phyloP scores from a whole-genome alignment of 805 yeast genomes.

The Ogataea zsoltii region DNA sequence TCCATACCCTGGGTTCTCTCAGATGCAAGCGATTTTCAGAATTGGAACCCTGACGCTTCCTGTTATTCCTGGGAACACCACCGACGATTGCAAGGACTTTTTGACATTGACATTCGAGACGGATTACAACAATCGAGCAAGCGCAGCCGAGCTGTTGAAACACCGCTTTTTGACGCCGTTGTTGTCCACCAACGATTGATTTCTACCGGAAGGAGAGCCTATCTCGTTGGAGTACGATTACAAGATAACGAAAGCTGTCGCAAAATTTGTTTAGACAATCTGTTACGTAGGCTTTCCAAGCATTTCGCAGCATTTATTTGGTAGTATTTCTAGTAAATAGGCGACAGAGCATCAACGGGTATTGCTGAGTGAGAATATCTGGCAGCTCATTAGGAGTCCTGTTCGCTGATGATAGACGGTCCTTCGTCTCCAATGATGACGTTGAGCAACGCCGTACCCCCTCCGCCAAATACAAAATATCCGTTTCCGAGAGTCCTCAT shows the following conservation, averaged over 20 bases:
- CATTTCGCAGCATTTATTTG: no score
- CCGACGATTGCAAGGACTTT: slow-evolving; percentile 68
- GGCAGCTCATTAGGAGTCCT: no score
- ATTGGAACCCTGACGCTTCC: slow-evolving; percentile 88
- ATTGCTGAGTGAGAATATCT: no score
- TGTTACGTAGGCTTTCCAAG: no score
- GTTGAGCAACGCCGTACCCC: slow-evolving; percentile 20
- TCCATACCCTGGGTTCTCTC: slow-evolving; percentile 93
- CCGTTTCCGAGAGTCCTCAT: slow-evolving; percentile 20
- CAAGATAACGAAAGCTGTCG: no score
- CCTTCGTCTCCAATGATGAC: slow-evolving; percentile 14
- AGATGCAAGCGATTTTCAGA: slow-evolving; percentile 95
- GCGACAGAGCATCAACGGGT: no score
- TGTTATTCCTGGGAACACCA: slow-evolving; percentile 70
- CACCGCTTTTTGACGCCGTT: slow-evolving; percentile 61
- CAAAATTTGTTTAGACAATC: no score
- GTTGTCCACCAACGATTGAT: slow-evolving; percentile 39
- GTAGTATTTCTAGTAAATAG: no score
- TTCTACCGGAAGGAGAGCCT: no score
- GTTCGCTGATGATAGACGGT: no score
- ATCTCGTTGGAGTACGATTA: no score
- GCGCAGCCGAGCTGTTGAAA: slow-evolving; percentile 65
- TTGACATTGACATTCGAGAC: slow-evolving; percentile 66
- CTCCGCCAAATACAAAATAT: slow-evolving; percentile 26
- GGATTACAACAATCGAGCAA: slow-evolving; percentile 72